Evolutionary conservation across 768 basidiomycete species (phyloP).

Genomic region (Pleurotus eryngii): DNA sequence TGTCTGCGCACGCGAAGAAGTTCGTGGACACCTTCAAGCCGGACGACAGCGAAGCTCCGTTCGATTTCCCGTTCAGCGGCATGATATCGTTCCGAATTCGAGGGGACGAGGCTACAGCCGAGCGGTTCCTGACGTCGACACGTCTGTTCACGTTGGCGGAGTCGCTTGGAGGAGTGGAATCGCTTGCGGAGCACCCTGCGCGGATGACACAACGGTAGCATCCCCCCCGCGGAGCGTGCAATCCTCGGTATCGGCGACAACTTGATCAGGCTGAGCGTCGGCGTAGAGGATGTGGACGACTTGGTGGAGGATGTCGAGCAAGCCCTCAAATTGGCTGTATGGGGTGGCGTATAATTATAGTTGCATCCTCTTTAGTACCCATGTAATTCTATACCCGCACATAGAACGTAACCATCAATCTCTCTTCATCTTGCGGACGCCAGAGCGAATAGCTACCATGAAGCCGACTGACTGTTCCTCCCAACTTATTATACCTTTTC

Average conservation of each 20-base stretch:
- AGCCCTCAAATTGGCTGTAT: constrained; percentile 55
- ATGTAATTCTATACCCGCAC: too few species aligned
- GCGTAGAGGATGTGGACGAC: constrained; percentile 87
- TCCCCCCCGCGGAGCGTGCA: constrained; percentile 65
- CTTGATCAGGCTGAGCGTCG: constrained; percentile 78
- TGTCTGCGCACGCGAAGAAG: constrained; percentile 66
- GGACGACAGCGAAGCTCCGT: constrained; percentile 18
- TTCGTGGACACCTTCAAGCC: constrained; percentile 46
- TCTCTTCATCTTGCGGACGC: too few species aligned
- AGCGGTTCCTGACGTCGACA: constrained; percentile 62
- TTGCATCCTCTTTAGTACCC: too few species aligned
- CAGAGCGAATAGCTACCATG: too few species aligned
- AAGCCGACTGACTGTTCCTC: too few species aligned
- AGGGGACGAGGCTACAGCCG: constrained; percentile 55
- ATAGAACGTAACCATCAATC: too few species aligned
- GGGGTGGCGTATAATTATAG: too few species aligned
- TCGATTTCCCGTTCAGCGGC: constrained; percentile 85
- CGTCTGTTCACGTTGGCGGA: constrained; percentile 81
- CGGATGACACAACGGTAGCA: constrained; percentile 88
- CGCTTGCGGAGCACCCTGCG: constrained; percentile 81
- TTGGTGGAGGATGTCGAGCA: constrained; percentile 67
- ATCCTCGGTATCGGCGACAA: constrained; percentile 75
- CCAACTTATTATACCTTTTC: too few species aligned
- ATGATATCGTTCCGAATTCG: constrained; percentile 81
- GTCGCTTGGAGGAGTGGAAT: constrained; percentile 90